Conservation (phyloP, 2,329 filamentous ascomycete species). For the Neoscytalidium dimidiatum region DNA sequence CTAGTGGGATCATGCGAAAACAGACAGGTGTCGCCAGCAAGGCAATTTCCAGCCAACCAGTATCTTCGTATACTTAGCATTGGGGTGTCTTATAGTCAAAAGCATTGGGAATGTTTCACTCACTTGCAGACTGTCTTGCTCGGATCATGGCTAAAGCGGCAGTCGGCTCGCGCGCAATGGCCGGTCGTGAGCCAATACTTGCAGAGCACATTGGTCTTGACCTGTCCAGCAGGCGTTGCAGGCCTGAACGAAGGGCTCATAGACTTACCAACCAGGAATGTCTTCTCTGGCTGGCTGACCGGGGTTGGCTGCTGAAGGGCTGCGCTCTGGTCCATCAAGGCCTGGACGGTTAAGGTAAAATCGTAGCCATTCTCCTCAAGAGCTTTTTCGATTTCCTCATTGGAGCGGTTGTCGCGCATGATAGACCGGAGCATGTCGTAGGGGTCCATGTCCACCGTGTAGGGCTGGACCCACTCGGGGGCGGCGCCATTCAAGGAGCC, state of each 20-base stretch:
- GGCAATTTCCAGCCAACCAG: conserved; percentile 93
- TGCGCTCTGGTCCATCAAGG: conserved; percentile 74
- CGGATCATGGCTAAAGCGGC: conserved; percentile 93
- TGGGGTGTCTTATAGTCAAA: neutral
- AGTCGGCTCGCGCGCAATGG: conserved; percentile 94
- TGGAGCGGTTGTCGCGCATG: conserved; percentile 81
- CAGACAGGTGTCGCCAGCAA: conserved; percentile 90
- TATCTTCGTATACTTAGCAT: conserved; percentile 60
- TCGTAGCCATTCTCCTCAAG: conserved; percentile 90
- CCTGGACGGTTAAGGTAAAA: conserved; percentile 84
- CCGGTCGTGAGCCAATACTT: conserved; percentile 96
- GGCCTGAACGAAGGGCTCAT: conserved; percentile 74
- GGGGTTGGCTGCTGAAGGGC: conserved; percentile 49
- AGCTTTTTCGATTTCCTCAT: conserved; percentile 93
- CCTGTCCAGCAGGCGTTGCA: conserved; percentile 71
- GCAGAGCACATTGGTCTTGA: conserved; percentile 87
- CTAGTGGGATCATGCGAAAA: conserved; percentile 95
- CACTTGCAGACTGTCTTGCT: conserved; percentile 98
- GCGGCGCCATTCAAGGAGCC: conserved; percentile 77
- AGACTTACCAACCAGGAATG: conserved; percentile 84
- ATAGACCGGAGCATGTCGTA: conserved; percentile 98
- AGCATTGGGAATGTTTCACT: conserved; percentile 44
- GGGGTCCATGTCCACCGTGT: conserved; percentile 88
- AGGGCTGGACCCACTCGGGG: conserved; percentile 71
- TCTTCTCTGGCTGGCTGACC: conserved; percentile 58